Percentiles rank a stretch among this genome's conserved stretches.
phyloP scores from a whole-genome alignment of 2,329 filamentous ascomycete species.

The Botryotinia convoluta region DNA sequence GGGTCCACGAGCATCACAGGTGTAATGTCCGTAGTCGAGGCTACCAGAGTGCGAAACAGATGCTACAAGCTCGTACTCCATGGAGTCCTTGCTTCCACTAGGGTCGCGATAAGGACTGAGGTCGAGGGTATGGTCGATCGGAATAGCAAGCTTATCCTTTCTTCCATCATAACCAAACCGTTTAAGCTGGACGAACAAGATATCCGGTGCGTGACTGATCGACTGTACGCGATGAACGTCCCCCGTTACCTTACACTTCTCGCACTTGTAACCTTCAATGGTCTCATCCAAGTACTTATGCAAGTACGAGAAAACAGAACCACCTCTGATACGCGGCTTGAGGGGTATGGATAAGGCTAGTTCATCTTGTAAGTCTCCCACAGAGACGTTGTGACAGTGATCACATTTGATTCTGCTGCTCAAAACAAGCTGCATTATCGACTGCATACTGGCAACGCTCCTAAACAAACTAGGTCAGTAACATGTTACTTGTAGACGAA shows the following conservation, averaged over 20 bases:
- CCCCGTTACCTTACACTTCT: constrained; percentile 27
- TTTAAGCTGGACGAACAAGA: constrained; percentile 35
- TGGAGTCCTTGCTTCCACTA: constrained; percentile 11
- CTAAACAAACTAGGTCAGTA: constrained; percentile 15
- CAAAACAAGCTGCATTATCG: constrained; percentile 25
- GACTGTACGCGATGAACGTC: constrained; percentile 23
- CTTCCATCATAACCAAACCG: constrained; percentile 30
- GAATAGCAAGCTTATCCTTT: constrained; percentile 30
- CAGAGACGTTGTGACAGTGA: constrained; percentile 30
- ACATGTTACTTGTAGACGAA: neutral
- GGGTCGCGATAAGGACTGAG: constrained; percentile 29
- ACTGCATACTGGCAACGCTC: constrained; percentile 27
- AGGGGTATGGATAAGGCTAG: constrained; percentile 33
- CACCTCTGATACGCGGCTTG: constrained; percentile 25
- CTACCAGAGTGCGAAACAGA: constrained; percentile 36
- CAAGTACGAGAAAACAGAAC: constrained; percentile 30
- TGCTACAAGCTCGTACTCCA: constrained; percentile 36
- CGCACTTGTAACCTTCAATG: constrained; percentile 34
- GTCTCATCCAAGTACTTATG: constrained; percentile 29
- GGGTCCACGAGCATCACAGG: constrained; percentile 26
- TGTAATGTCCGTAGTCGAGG: constrained; percentile 30
- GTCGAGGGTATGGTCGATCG: constrained; percentile 29
- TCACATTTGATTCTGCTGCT: constrained; percentile 29
- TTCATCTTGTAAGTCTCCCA: constrained; percentile 28
- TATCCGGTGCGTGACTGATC: constrained; percentile 32